These are phyloP conservation scores for Curvularia eragrostidis DNA, from an alignment of 2,329 filamentous ascomycete genomes.

Conservation along the genomic window DNA sequence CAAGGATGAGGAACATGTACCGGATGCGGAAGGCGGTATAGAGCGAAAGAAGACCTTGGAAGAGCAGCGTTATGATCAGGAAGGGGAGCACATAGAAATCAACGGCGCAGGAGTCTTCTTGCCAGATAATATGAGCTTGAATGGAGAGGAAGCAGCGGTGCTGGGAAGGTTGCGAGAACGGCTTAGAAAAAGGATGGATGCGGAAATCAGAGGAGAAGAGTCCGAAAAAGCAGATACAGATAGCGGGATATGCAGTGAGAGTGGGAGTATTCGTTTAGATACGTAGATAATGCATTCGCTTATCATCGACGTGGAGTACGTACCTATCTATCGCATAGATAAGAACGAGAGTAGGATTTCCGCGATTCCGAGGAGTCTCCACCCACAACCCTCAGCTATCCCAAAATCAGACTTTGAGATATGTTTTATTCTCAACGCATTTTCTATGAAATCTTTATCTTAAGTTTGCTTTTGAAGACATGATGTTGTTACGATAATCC, in stretches of 20 bases:
- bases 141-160: conserved; percentile 45
- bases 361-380: conserved; percentile 16
- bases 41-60: conserved; percentile 28
- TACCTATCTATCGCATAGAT: too few species aligned
- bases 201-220: conserved; percentile 5
- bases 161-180: conserved; percentile 46
- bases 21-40: conserved; percentile 29
- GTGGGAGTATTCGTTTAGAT: conserved; percentile 17
- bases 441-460: background rate
- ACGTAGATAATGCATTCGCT: conserved; percentile 10
- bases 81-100: conserved; percentile 40
- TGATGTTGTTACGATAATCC: background rate
- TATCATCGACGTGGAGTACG: conserved; percentile 13
- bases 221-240: conserved; percentile 16
- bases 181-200: conserved; percentile 31
- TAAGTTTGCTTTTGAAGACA: background rate
- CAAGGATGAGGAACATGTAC: conserved; percentile 34
- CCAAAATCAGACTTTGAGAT: background rate
- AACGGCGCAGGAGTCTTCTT: conserved; percentile 40
- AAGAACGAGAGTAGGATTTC: conserved; percentile 13
- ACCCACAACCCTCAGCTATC: background rate
- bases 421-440: background rate
- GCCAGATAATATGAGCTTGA: conserved; percentile 47
- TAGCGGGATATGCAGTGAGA: conserved; percentile 23
- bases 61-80: conserved; percentile 23